These are phyloP conservation scores for Musa schizocarpa DNA, from an alignment of 176 grass and related monocot species.

Conservation along the genomic window DNA sequence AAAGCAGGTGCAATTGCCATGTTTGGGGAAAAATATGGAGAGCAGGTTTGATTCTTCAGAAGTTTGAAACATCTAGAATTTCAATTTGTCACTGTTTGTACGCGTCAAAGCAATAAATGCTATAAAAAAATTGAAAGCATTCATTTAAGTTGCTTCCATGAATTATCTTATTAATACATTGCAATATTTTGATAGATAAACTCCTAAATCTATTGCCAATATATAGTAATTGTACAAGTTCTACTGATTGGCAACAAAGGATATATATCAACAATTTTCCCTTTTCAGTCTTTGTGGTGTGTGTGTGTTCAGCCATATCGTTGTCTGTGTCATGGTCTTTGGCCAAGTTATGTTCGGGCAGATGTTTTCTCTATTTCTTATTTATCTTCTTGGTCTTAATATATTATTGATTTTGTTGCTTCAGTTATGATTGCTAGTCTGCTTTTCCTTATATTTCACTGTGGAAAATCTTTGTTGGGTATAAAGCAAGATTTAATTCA, in stretches of 20 bases:
- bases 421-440: neutral
- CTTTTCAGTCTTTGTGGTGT: too few species aligned
- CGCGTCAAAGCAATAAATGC: neutral
- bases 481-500: neutral
- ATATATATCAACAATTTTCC: too few species aligned
- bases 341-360: too few species aligned
- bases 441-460: neutral
- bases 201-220: too few species aligned
- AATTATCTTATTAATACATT: too few species aligned
- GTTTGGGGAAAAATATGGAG: constrained; percentile 96
- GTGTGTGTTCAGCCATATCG: too few species aligned
- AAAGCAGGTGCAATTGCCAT: constrained; percentile 86
- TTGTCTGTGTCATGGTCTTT: too few species aligned
- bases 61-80: neutral
- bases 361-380: too few species aligned
- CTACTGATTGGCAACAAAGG: too few species aligned
- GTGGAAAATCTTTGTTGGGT: neutral
- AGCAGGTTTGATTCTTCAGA: constrained; percentile 42
- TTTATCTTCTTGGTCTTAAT: neutral
- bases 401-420: neutral
- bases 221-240: too few species aligned
- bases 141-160: too few species aligned
- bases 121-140: neutral
- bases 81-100: neutral
- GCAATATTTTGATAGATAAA: too few species aligned